Evolutionary conservation across 768 basidiomycete species (phyloP), one percentile per base, ranked within the genome.

Genomic region (Suillus luteus): DNA sequence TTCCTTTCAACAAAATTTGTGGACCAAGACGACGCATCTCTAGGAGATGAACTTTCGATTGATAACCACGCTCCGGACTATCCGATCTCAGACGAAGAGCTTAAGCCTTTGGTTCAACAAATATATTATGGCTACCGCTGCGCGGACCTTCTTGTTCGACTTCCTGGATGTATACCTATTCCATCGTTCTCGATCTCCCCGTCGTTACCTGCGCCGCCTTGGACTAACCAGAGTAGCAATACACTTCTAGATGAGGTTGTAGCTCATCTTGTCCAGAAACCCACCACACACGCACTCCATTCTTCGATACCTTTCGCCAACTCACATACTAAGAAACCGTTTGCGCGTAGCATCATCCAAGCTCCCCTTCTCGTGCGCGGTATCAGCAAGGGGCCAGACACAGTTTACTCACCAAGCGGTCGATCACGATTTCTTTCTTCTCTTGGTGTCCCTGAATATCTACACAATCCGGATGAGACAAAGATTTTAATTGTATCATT

Each of bases 401-500:
- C 77, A 37, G 76, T 87, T 5, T 88, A 89, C 72, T 84, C 85
- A 1, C 66, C 72, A 0, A 72, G 77, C 59, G 88, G 88, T 15
- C 82, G 90, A n/a, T 69, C 79, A 12, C 71, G 70, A 7, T 72
- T 92, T n/a, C 81, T 92, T 4, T 65, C 72, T 2, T 81, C 81
- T 1, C 80, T 91, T 49, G 90, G 89, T 24, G 75, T 93, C 0
- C 89, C 90, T 0, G 58, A 61, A 12, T 67, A 83, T 19, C 72
- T 81, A 7, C 84, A 87, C 41, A 80, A 86, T 63, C 74, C 79
- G 0, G 64, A 66, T 5, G 74, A 66, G 24, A 86, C 84, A 3
- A 89, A 85, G 69, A 83, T 93, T 48, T 80, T 93, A 33, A 77
- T 93, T 33, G 89, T 93, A 8, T 92, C 91, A 1, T 93, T 93